Conservation (phyloP, 352 stramenopile species). For the Thraustochytrium sp. region DNA sequence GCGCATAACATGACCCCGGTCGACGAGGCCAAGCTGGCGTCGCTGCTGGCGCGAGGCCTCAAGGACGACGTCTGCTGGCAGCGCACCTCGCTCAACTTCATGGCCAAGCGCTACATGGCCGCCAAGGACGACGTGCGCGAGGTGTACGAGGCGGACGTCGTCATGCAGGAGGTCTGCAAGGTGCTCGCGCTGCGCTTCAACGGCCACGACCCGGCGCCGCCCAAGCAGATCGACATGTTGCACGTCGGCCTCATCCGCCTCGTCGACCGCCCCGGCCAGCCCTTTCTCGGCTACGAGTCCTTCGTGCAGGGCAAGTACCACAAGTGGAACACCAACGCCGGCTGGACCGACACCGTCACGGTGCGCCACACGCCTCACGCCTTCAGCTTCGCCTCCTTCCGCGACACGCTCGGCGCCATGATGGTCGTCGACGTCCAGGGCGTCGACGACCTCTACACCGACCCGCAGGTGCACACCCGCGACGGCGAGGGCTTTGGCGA, state of each 20-base stretch:
- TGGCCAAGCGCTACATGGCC: slow-evolving; percentile 54
- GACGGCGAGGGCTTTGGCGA: slow-evolving; percentile 57
- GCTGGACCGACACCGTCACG: slow-evolving; percentile 59
- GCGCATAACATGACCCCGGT: background rate
- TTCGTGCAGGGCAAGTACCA: slow-evolving; percentile 62
- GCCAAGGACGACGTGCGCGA: slow-evolving; percentile 54
- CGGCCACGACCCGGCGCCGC: slow-evolving; percentile 49
- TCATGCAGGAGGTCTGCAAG: slow-evolving; percentile 61
- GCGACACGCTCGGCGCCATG: slow-evolving; percentile 78
- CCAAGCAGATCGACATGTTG: slow-evolving; percentile 64
- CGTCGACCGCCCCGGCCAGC: slow-evolving; percentile 53
- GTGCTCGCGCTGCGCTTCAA: slow-evolving; percentile 61
- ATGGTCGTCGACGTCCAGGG: slow-evolving; percentile 90
- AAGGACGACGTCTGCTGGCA: background rate
- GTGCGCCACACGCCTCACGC: slow-evolving; percentile 64
- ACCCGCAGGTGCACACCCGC: slow-evolving; percentile 73
- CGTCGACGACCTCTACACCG: slow-evolving; percentile 89
- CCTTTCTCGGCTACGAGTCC: slow-evolving; percentile 61
- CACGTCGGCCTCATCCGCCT: slow-evolving; percentile 63
- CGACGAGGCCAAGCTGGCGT: background rate
- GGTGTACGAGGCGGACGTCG: slow-evolving; percentile 60
- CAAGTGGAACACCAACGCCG: slow-evolving; percentile 68
- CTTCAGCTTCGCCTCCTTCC: slow-evolving; percentile 89
- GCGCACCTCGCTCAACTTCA: slow-evolving; percentile 52
- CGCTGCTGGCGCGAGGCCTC: background rate